These are phyloP conservation scores for Pouteria glomerata DNA, from an alignment of 148 eudicot species.

Conservation along the genomic window DNA sequence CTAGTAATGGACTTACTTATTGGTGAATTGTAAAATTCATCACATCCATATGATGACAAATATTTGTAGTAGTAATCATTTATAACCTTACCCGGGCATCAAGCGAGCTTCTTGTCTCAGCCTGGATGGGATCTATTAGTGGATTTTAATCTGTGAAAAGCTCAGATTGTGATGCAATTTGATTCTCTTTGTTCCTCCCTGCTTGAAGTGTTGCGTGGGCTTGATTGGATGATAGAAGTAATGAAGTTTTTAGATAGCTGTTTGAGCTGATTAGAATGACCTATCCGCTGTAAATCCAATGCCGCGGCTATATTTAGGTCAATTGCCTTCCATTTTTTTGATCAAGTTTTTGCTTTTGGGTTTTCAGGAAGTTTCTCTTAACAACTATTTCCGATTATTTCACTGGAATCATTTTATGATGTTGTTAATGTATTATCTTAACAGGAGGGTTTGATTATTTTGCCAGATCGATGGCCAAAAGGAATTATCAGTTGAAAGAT, in stretches of 20 bases:
- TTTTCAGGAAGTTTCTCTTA: background rate
- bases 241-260: background rate
- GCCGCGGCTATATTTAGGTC: background rate
- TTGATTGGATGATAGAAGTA: background rate
- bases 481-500: constrained; percentile 29
- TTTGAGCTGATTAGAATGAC: background rate
- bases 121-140: background rate
- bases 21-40: no score
- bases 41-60: no score
- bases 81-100: no score
- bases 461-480: constrained; percentile 36
- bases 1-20: no score
- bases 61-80: no score
- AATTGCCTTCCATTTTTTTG: background rate
- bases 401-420: constrained; percentile 16
- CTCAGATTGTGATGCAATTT: background rate
- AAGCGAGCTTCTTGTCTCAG: no score
- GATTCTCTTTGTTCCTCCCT: background rate
- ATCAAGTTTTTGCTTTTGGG: background rate
- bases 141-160: background rate
- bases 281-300: background rate
- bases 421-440: constrained; percentile 23
- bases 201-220: background rate
- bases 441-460: constrained; percentile 60
- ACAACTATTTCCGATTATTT: background rate